Evolutionary conservation across 169 alveolate species (phyloP).

Genomic region (Fabrea salina): DNA sequence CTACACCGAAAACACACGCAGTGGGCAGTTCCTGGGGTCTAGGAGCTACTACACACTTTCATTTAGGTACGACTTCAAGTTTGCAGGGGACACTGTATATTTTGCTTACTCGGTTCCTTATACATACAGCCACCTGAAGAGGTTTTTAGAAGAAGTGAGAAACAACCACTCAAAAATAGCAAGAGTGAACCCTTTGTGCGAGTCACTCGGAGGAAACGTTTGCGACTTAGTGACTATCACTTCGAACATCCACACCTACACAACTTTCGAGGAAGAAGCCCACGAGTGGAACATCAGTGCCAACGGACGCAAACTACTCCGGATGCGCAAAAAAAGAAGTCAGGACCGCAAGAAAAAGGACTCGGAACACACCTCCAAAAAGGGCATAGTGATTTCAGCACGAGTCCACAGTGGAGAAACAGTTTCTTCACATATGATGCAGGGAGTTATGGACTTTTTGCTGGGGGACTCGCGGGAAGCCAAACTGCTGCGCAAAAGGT

Average conservation of each 20-base stretch:
- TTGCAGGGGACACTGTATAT: conserved; percentile 72
- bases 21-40: conserved; percentile 46
- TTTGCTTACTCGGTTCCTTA: conserved; percentile 83
- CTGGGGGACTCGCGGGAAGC: conserved; percentile 40
- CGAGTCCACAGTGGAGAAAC: conserved; percentile 90
- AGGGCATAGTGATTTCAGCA: conserved; percentile 73
- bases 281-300: conserved; percentile 6
- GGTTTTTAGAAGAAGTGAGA: conserved; percentile 53
- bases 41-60: conserved; percentile 58
- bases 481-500: conserved; percentile 74
- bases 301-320: conserved; percentile 5
- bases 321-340: background rate
- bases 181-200: conserved; percentile 58
- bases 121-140: conserved; percentile 69
- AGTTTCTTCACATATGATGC: conserved; percentile 72
- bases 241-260: background rate
- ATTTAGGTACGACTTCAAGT: conserved; percentile 63
- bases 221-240: conserved; percentile 76
- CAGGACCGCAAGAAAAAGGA: background rate
- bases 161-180: background rate
- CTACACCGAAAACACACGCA: conserved; percentile 57
- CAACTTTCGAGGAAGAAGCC: conserved; percentile 32
- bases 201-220: conserved; percentile 84
- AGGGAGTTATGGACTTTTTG: conserved; percentile 60
- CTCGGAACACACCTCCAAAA: background rate